Percentiles rank a stretch among this genome's conserved stretches.
Conservation (phyloP, 805 yeast species). For the Starmerella kuoi region DNA sequence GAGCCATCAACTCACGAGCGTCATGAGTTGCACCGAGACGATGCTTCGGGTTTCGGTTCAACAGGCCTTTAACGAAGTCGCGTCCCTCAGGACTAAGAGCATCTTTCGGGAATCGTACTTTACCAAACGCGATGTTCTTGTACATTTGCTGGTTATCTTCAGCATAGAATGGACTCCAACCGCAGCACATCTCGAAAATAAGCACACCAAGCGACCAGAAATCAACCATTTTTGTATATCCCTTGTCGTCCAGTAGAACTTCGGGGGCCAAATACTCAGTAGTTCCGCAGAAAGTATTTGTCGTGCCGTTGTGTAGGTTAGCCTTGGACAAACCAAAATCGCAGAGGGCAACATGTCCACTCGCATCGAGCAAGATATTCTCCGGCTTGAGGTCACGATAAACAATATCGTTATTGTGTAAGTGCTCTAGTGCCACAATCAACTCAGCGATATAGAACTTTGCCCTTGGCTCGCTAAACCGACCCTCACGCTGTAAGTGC, state of each 20-base stretch:
- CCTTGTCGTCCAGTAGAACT: slow-evolving; percentile 84
- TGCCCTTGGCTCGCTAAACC: slow-evolving; percentile 86
- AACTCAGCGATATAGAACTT: slow-evolving; percentile 95
- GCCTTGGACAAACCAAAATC: slow-evolving; percentile 96
- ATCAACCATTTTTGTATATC: slow-evolving; percentile 97
- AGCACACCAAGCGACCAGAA: slow-evolving; percentile 97
- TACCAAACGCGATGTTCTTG: slow-evolving; percentile 96
- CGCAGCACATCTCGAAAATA: slow-evolving; percentile 98
- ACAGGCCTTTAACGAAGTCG: slow-evolving; percentile 84
- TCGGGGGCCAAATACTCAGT: slow-evolving; percentile 98
- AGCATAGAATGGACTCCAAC: slow-evolving; percentile 98
- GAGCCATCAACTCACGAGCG: slow-evolving; percentile 84
- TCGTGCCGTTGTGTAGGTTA: slow-evolving; percentile 64
- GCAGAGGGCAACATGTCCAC: slow-evolving; percentile 94
- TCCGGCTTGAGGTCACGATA: slow-evolving; percentile 96
- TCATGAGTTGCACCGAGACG: slow-evolving; percentile 84
- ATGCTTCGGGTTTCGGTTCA: slow-evolving; percentile 92
- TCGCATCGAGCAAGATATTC: slow-evolving; percentile 86
- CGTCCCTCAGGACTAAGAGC: slow-evolving; percentile 87
- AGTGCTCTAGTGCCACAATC: slow-evolving; percentile 81
- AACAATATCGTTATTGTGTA: slow-evolving; percentile 91
- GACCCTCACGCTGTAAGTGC: slow-evolving; percentile 94
- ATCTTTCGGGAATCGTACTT: slow-evolving; percentile 93
- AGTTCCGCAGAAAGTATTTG: slow-evolving; percentile 96
- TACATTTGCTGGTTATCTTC: slow-evolving; percentile 98